phyloP scores from a whole-genome alignment of 768 basidiomycete species.

The Russula olivacea region DNA sequence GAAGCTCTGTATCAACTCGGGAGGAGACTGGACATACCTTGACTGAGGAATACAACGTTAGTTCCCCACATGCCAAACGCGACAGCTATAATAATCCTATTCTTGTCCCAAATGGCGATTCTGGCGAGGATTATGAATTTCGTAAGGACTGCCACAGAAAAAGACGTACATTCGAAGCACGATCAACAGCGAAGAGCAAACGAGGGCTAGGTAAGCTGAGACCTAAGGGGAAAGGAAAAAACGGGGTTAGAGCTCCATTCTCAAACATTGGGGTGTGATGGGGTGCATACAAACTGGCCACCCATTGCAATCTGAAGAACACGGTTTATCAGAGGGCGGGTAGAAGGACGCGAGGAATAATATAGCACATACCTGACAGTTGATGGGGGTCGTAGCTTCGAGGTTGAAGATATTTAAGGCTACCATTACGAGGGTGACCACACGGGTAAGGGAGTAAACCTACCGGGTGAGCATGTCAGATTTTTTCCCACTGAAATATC shows the following conservation, averaged over 20 bases:
- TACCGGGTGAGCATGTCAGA: not conserved
- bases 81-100: not conserved
- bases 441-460: conserved; percentile 16
- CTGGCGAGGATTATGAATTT: not conserved
- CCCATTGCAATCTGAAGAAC: not conserved
- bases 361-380: conserved; percentile 10
- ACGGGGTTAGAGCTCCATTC: not conserved
- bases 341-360: too few species aligned
- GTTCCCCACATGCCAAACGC: not conserved
- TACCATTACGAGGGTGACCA: not conserved
- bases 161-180: conserved; percentile 13
- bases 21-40: not conserved
- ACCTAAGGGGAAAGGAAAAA: not conserved
- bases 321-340: not conserved
- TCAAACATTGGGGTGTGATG: not conserved
- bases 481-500: not conserved
- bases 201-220: not conserved
- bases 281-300: not conserved
- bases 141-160: too few species aligned
- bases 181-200: not conserved
- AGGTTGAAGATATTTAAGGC: not conserved
- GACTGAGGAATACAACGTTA: not conserved
- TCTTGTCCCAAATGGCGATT: not conserved
- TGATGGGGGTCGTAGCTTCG: not conserved
- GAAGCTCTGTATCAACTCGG: too few species aligned